Conservation (phyloP, 2,329 filamentous ascomycete genomes). For the Trichoderma pleuroti region DNA sequence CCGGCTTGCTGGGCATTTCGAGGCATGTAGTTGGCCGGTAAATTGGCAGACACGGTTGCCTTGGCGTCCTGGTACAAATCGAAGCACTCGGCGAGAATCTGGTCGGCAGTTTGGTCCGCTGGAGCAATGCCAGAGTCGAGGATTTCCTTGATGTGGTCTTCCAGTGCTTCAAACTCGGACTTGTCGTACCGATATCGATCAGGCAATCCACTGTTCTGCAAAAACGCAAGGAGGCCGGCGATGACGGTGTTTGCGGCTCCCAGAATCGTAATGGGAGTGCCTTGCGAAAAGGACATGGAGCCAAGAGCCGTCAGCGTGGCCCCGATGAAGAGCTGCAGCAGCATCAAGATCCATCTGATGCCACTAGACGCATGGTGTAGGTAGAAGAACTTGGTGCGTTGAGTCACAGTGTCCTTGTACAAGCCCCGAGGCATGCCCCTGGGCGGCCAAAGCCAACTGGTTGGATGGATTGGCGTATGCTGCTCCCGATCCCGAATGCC, state of each 20-base stretch:
- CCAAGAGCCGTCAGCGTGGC: constrained; percentile 50
- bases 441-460: constrained; percentile 43
- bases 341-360: constrained; percentile 45
- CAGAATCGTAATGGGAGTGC: constrained; percentile 46
- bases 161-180: constrained; percentile 47
- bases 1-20: constrained; percentile 4
- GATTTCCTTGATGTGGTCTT: constrained; percentile 49
- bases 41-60: constrained; percentile 45
- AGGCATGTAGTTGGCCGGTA: constrained; percentile 41
- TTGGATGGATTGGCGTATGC: constrained; percentile 41
- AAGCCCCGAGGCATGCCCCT: constrained; percentile 47
- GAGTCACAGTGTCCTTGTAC: constrained; percentile 45
- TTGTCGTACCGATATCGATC: constrained; percentile 49
- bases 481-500: constrained; percentile 45
- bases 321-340: constrained; percentile 47
- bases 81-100: constrained; percentile 47
- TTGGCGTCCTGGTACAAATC: constrained; percentile 45
- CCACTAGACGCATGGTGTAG: constrained; percentile 43
- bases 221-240: constrained; percentile 48
- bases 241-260: constrained; percentile 49
- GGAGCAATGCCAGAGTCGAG: constrained; percentile 47
- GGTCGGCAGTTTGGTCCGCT: constrained; percentile 41
- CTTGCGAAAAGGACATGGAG: constrained; percentile 36
- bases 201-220: constrained; percentile 53
- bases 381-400: constrained; percentile 44